Base-by-base conservation (phyloP, 139 green algal genomes). In the Asterochloris sp. region DNA sequence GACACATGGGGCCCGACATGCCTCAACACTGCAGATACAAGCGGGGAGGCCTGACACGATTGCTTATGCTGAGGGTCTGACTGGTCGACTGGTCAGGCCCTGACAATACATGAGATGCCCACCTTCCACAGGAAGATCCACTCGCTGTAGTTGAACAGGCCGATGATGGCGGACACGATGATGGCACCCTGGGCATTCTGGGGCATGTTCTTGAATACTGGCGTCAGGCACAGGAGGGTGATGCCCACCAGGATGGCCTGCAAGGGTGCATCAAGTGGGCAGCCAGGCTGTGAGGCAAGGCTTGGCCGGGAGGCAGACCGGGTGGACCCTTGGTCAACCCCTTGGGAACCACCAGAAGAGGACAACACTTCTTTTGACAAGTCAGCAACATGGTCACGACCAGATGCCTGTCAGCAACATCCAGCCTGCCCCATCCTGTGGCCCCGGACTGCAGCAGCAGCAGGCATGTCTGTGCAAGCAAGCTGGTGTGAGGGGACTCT, bases 151-250 rank as follows among this genome's bases (percentile, higher is more conserved):
- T 92, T 83, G 74, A 97, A 82, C 54, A 97, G 87, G 0, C 87
- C 74, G 24, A 88, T 80, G 16, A 97, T 90, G 24, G 86, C 89
- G 17, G 80, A 80, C 62, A 95, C 91, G 71, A 97, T 90, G 80
- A 97, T 93, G 12, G 92, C 91, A 24, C 87, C 93, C 84, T 94
- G 88, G 10, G 89, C 89, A 83, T 93, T 95, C 74, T 92, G 89
- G 13, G 88, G 89, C 90, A 97, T 90, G 74, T 92, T 88, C 15
- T 81, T 82, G 82, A 97, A 95, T 4, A 96, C 85, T 4, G 87
- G 85, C 15, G 93, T 96, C 54, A 95, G 75, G 78, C 92, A 91
- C 73, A 96, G 82, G 69, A 97, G 89, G 27, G 92, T 86, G 69
- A 96, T 87, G 75, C 92, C 87, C 10, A 97, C 89, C 15, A 94